These are phyloP conservation scores for Talaromyces sp. DNA, from an alignment of 2,329 filamentous ascomycete species.

Conservation along the genomic window DNA sequence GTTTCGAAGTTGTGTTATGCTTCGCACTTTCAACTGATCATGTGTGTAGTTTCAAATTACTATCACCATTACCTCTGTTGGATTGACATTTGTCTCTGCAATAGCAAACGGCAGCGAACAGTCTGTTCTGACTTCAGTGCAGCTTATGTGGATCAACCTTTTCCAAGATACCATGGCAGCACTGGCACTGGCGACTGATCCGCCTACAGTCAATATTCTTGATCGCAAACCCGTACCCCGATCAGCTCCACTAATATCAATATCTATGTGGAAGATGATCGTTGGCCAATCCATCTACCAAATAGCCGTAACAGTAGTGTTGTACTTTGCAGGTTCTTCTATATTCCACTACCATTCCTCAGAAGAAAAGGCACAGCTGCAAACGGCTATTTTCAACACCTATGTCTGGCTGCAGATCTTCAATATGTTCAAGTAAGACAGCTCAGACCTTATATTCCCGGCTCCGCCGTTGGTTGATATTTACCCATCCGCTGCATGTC, in stretches of 20 bases:
- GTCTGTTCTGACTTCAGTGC: not conserved
- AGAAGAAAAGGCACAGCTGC: conserved; percentile 47
- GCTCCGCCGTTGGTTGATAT: too few relatives aligned
- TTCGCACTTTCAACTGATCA: conserved; percentile 1
- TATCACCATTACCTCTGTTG: conserved; percentile 87
- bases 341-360: conserved; percentile 54
- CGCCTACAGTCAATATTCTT: conserved; percentile 76
- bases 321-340: conserved; percentile 67
- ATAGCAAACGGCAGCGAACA: not conserved
- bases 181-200: conserved; percentile 82
- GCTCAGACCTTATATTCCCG: too few relatives aligned
- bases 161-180: conserved; percentile 58
- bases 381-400: conserved; percentile 91
- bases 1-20: too few relatives aligned
- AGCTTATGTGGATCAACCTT: conserved; percentile 10
- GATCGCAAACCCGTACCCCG: conserved; percentile 76
- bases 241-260: conserved; percentile 72
- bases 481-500: too few relatives aligned
- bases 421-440: conserved; percentile 74
- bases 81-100: conserved; percentile 3
- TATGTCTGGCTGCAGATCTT: conserved; percentile 99
- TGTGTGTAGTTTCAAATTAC: conserved; percentile 60
- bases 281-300: conserved; percentile 89
- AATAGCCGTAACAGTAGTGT: conserved; percentile 70
- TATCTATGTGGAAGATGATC: conserved; percentile 99